Evolutionary conservation across 768 basidiomycete species (phyloP).

Genomic region (Mycena haematopus): DNA sequence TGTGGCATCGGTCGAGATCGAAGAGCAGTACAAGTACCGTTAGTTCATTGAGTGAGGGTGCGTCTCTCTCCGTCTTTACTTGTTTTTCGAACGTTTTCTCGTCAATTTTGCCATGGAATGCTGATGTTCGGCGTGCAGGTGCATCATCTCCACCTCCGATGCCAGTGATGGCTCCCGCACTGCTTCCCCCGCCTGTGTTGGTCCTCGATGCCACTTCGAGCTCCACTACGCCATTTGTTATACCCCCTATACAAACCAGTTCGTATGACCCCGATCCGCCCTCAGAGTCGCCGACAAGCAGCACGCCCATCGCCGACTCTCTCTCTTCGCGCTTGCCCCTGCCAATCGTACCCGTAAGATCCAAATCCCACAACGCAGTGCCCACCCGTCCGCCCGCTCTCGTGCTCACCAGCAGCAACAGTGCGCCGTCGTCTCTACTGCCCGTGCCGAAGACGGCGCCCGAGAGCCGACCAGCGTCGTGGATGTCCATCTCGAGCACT

Average conservation of each 20-base stretch:
- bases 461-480: conserved; percentile 47
- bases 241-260: conserved; percentile 32
- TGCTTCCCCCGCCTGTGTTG: conserved; percentile 16
- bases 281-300: conserved; percentile 3
- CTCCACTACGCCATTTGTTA: conserved; percentile 22
- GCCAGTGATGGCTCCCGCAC: conserved; percentile 14
- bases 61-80: conserved; percentile 30
- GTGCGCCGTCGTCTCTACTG: conserved; percentile 1
- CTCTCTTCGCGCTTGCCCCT: conserved; percentile 30
- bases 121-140: background rate
- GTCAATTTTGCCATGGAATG: background rate
- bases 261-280: conserved; percentile 19
- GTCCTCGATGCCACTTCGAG: conserved; percentile 28
- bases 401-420: conserved; percentile 5
- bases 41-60: conserved; percentile 47
- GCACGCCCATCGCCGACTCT: conserved; percentile 24
- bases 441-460: conserved; percentile 20
- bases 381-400: conserved; percentile 20
- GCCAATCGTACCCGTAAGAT: conserved; percentile 24
- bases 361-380: conserved; percentile 25
- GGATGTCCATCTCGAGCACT: conserved; percentile 51
- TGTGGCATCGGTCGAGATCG: conserved; percentile 61
- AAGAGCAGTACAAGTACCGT: conserved; percentile 56
- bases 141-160: conserved; percentile 18
- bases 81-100: background rate